phyloP scores from a whole-genome alignment of 371 early-diverging fungal species.

The Catenaria anguillulae region DNA sequence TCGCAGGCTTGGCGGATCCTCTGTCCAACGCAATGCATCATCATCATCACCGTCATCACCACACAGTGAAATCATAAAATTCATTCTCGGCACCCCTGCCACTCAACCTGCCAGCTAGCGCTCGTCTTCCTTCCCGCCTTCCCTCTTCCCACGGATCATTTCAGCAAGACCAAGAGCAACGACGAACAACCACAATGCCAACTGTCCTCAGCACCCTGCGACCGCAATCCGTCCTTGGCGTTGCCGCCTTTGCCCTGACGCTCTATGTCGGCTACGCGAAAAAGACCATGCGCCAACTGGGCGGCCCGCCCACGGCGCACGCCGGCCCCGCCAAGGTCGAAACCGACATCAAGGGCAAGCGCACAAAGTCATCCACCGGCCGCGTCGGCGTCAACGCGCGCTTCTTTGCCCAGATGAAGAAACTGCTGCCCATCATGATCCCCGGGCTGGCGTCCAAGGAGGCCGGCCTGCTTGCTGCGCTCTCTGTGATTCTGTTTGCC shows the following conservation, averaged over 20 bases:
- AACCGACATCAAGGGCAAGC: neutral
- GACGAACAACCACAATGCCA: neutral
- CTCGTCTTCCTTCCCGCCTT: too few relatives aligned
- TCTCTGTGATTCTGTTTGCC: slow-evolving; percentile 47
- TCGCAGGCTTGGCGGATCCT: too few relatives aligned
- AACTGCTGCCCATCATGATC: slow-evolving; percentile 51
- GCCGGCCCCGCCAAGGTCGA: neutral
- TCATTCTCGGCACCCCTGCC: too few relatives aligned
- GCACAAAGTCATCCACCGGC: neutral
- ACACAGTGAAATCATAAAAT: too few relatives aligned
- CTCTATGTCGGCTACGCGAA: neutral
- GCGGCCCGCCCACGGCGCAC: neutral
- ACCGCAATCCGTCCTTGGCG: neutral
- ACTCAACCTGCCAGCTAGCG: too few relatives aligned
- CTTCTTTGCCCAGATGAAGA: slow-evolving; percentile 63
- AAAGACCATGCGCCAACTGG: neutral
- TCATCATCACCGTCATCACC: too few relatives aligned
- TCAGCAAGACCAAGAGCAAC: too few relatives aligned
- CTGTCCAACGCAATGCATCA: too few relatives aligned
- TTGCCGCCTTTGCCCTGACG: neutral
- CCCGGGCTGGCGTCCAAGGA: slow-evolving; percentile 49
- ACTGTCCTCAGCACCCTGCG: neutral
- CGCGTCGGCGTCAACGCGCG: slow-evolving; percentile 45
- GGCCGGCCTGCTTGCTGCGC: slow-evolving; percentile 40
- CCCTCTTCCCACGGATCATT: too few relatives aligned